Evolutionary conservation across 208 protist species (phyloP).

Genomic region (Tritrichomonas foetus): DNA sequence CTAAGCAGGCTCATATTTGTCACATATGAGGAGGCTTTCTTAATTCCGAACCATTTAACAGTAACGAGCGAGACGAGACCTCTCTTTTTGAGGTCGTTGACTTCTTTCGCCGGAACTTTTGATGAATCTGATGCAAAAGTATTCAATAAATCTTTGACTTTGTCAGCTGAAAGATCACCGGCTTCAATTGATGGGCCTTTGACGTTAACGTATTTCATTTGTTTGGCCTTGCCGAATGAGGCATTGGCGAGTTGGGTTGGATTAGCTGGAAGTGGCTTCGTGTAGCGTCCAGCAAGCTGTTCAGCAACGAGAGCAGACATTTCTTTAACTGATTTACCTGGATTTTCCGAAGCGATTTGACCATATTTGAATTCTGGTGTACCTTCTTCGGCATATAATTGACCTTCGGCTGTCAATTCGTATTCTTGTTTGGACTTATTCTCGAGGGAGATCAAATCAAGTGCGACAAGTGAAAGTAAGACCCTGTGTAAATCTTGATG

Average conservation of each 20-base stretch:
- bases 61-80: background rate
- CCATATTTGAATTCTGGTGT: constrained; percentile 42
- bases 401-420: constrained; percentile 39
- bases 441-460: background rate
- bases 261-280: background rate
- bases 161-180: background rate
- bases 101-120: background rate
- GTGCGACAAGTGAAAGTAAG: background rate
- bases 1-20: background rate
- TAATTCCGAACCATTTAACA: background rate
- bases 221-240: constrained; percentile 1
- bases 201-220: background rate
- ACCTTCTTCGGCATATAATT: constrained; percentile 10
- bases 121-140: background rate
- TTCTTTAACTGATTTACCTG: background rate
- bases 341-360: background rate
- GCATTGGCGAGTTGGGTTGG: no score
- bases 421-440: background rate
- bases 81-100: background rate
- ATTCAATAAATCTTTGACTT: background rate
- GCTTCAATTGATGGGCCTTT: background rate
- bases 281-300: background rate
- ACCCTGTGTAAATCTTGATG: background rate
- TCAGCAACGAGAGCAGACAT: background rate
- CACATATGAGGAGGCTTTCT: background rate